phyloP scores from a whole-genome alignment of 2,329 filamentous ascomycete species.

The Hypoxylon sp. region DNA sequence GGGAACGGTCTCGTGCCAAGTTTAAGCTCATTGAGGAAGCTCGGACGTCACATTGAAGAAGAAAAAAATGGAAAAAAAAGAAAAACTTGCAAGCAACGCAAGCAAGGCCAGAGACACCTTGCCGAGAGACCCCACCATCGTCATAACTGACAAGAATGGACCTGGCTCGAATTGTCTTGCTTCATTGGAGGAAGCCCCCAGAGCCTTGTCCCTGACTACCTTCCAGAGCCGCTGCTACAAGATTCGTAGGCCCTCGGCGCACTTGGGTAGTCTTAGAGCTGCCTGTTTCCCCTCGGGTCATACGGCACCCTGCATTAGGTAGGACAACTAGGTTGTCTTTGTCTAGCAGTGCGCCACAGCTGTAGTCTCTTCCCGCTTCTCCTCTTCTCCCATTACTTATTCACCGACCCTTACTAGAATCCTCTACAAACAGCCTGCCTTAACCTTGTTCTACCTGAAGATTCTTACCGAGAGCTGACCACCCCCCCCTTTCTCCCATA shows the following conservation, averaged over 20 bases:
- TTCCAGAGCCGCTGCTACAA: slow-evolving; percentile 12
- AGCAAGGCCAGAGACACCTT: slow-evolving; percentile 28
- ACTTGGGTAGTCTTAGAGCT: slow-evolving; percentile 10
- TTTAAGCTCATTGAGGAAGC: slow-evolving; percentile 12
- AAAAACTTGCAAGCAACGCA: slow-evolving; percentile 26
- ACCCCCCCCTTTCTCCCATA: slow-evolving; percentile 32
- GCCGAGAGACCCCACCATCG: slow-evolving; percentile 27
- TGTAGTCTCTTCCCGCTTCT: slow-evolving; percentile 12
- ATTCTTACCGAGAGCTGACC: slow-evolving; percentile 36
- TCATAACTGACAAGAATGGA: slow-evolving; percentile 19
- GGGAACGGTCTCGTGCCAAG: slow-evolving; percentile 18
- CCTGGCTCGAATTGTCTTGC: slow-evolving; percentile 14
- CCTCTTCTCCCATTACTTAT: slow-evolving; percentile 17
- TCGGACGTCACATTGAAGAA: slow-evolving; percentile 12
- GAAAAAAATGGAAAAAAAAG: no score
- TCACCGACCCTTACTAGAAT: slow-evolving; percentile 24
- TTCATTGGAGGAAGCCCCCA: neutral
- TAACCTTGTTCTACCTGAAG: slow-evolving; percentile 34
- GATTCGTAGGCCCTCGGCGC: slow-evolving; percentile 14
- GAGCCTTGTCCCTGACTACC: slow-evolving; percentile 23
- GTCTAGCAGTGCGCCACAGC: slow-evolving; percentile 18
- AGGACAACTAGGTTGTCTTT: slow-evolving; percentile 21
- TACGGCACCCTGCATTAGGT: slow-evolving; percentile 30
- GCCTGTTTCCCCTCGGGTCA: slow-evolving; percentile 24
- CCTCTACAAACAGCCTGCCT: slow-evolving; percentile 8